These are phyloP conservation scores for Nicotiana attenuata DNA, from an alignment of 257 asterid species.

Conservation along the genomic window DNA sequence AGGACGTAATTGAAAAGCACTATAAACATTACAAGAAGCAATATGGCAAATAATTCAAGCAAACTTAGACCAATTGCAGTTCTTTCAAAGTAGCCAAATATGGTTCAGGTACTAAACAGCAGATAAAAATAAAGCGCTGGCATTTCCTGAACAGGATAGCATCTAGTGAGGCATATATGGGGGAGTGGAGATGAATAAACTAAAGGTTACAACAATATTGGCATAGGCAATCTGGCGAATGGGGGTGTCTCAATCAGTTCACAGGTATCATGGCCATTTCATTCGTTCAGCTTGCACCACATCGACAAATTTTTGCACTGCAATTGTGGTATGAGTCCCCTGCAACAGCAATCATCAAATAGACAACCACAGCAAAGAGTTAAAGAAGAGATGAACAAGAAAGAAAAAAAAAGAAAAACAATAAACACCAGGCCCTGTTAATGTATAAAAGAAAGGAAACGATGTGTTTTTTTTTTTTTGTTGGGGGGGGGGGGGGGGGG, in stretches of 20 bases:
- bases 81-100: not conserved
- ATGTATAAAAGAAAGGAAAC: not conserved
- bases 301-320: conserved; percentile 77
- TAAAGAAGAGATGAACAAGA: not conserved
- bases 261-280: conserved; percentile 11
- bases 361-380: no score
- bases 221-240: not conserved
- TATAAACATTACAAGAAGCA: not conserved
- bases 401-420: no score
- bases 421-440: not conserved
- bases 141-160: not conserved
- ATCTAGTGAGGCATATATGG: not conserved
- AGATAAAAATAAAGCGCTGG: not conserved
- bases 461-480: no score
- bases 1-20: not conserved
- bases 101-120: not conserved
- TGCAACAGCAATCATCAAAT: no score
- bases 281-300: conserved; percentile 75
- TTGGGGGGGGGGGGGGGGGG: not conserved
- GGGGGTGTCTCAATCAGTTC: not conserved
- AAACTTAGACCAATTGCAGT: not conserved
- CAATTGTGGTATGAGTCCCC: conserved; percentile 95
- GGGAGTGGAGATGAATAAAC: not conserved
- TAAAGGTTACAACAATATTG: conserved; percentile 4
- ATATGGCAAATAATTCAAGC: not conserved